These are phyloP conservation scores for Acacia concinna DNA, from an alignment of 331 rosid genomes.

Conservation along the genomic window DNA sequence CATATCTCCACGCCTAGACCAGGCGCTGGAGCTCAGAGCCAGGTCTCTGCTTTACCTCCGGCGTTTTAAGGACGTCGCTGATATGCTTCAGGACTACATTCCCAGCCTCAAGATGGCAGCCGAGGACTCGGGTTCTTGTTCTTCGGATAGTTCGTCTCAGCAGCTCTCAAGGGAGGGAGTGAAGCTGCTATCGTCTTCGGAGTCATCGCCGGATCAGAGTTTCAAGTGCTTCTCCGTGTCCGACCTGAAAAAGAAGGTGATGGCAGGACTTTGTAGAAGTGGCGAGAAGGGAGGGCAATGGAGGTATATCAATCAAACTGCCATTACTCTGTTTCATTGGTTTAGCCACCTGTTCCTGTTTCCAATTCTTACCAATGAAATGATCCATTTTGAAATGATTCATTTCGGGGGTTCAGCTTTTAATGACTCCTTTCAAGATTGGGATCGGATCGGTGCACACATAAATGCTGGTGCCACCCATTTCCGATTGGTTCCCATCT, in stretches of 20 bases:
- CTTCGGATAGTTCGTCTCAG: constrained; percentile 62
- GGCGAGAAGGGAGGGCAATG: constrained; percentile 81
- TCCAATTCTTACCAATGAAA: neutral
- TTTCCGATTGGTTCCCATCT: constrained; percentile 24
- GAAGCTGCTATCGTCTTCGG: constrained; percentile 61
- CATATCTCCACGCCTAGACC: constrained; percentile 66
- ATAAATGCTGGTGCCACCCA: constrained; percentile 53
- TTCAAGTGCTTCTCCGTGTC: constrained; percentile 96
- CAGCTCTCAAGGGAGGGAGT: constrained; percentile 67
- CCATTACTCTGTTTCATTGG: constrained; percentile 37
- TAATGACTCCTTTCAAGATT: constrained; percentile 30
- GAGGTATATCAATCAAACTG: constrained; percentile 52
- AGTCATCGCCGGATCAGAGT: constrained; percentile 54
- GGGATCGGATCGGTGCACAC: constrained; percentile 38
- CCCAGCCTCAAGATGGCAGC: constrained; percentile 71
- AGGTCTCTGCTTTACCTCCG: constrained; percentile 67
- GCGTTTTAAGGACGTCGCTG: constrained; percentile 85
- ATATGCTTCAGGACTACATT: constrained; percentile 91
- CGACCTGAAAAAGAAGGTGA: constrained; percentile 83
- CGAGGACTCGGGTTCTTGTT: constrained; percentile 57
- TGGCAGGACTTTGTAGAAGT: constrained; percentile 83
- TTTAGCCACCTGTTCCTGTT: constrained; percentile 28
- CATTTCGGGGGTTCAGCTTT: constrained; percentile 43
- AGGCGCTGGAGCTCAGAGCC: constrained; percentile 82
- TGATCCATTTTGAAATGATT: constrained; percentile 2